Evolutionary conservation across 176 grass and related monocot genomes (phyloP).

Genomic region (Saccharum officinarum): DNA sequence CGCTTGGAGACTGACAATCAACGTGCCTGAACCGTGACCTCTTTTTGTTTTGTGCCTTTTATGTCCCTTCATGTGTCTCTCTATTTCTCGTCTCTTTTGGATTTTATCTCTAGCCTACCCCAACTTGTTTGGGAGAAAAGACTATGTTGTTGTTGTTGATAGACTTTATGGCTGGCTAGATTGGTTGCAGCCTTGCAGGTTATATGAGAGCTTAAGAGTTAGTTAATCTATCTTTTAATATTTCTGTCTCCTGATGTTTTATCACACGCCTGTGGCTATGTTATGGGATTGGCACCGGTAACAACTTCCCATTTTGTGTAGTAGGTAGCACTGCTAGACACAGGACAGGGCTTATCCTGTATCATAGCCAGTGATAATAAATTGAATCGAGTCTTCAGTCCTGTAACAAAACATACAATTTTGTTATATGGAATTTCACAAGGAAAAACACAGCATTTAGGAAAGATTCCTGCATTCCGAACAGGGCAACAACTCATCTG

Average conservation of each 20-base stretch:
- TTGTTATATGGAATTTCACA: not conserved
- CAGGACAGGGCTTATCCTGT: not conserved
- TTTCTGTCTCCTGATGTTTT: conserved; percentile 13
- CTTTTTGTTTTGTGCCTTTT: no score
- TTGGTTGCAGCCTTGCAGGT: not conserved
- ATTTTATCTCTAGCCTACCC: no score
- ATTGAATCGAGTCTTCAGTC: not conserved
- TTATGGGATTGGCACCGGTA: not conserved
- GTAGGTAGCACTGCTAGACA: not conserved
- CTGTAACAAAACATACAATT: not conserved
- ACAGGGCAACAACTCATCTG: not conserved
- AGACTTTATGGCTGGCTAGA: not conserved
- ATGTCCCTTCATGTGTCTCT: no score
- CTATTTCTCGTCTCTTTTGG: no score
- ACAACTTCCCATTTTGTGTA: not conserved
- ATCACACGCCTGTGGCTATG: conserved; percentile 1
- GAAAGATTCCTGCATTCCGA: not conserved
- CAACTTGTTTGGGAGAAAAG: no score
- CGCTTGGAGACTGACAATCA: no score
- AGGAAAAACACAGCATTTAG: no score
- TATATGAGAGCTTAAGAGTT: not conserved
- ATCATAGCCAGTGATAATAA: not conserved
- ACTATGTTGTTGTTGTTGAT: no score
- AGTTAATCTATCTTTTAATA: not conserved
- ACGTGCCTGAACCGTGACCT: no score